Evolutionary conservation across 2,329 filamentous ascomycete genomes (phyloP), one percentile per base, ranked within the genome.

Genomic region (Aureobasidium sp.): DNA sequence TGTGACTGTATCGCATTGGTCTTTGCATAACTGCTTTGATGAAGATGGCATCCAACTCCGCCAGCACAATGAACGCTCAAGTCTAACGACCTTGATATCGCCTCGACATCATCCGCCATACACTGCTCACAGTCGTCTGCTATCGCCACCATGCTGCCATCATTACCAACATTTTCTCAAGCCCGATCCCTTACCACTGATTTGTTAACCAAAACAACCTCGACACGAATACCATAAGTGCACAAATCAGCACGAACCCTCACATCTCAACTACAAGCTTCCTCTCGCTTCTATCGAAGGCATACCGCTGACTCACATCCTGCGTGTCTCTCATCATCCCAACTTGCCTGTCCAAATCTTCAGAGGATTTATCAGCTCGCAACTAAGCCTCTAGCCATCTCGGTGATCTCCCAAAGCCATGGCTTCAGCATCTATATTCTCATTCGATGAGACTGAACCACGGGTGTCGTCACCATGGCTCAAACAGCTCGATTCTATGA

Each of bases 401-500:
- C 14, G 22, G 22, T 15, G 22, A 22, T 27, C 42, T 45, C 8
- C 11, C 36, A 12, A 41, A 41, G 7, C 22, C 27, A 45, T 58
- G 31, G 57, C 34, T 9, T 29, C 94, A 90, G 93, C 94, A 63
- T 97, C 93, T 14, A 90, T 99, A 68, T 99, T 99, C 73, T 97
- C 93, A 0, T 99, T 90, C 72, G 51, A 51, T 15, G 91, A 97
- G 65, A 87, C 90, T 2, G 88, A 96, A 67, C 90, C 90, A 1
- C 82, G 90, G 73, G 91, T 97, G 39, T 88, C 89, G 15, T 97
- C 93, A 20, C 94, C 94, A 17, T 99, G 94, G 94, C 82, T 88
- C 14, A 64, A 62, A 42, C 64, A 63, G 53, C 58, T 65, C 20
- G 62, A 65, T 11, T 55, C 64, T 20, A 36, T 22, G n/a, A 57